Conservation (phyloP, 2,329 filamentous ascomycete genomes). For the Fusarium guadeloupense region DNA sequence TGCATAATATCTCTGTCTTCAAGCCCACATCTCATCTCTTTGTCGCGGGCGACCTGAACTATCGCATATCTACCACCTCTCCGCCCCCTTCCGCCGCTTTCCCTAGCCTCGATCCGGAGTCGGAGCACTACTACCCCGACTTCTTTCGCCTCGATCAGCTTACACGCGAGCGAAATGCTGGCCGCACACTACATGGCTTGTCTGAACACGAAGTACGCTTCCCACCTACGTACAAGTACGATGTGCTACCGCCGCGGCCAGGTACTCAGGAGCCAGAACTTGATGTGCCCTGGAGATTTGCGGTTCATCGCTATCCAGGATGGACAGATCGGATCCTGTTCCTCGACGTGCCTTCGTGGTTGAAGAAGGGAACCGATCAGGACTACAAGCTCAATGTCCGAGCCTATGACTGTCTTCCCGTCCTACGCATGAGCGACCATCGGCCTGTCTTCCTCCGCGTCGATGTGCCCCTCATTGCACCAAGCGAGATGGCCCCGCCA, state of each 20-base stretch:
- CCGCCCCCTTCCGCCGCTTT: constrained; percentile 70
- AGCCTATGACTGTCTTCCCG: constrained; percentile 78
- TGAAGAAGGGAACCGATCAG: constrained; percentile 43
- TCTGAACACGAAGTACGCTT: constrained; percentile 79
- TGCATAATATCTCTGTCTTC: constrained; percentile 75
- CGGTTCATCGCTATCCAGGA: constrained; percentile 83
- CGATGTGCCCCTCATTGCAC: constrained; percentile 67
- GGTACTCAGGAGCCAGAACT: constrained; percentile 44
- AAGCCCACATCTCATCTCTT: constrained; percentile 80
- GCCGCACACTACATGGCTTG: constrained; percentile 80
- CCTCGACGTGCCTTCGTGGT: constrained; percentile 68
- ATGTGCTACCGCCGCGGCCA: constrained; percentile 50
- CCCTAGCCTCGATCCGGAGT: constrained; percentile 67
- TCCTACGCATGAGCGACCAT: constrained; percentile 88
- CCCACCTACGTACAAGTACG: constrained; percentile 94
- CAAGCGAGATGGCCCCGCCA: constrained; percentile 51
- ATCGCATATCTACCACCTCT: constrained; percentile 77
- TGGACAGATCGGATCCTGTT: constrained; percentile 95
- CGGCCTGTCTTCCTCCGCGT: constrained; percentile 80
- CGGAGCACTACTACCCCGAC: constrained; percentile 68
- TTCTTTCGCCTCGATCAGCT: constrained; percentile 84
- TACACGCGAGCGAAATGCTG: constrained; percentile 72
- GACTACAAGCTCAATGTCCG: constrained; percentile 58
- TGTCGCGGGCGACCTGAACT: constrained; percentile 92
- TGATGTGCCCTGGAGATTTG: constrained; percentile 58